Evolutionary conservation across 2,329 filamentous ascomycete species (phyloP), one percentile per base, ranked within the genome.

Genomic region (Lecanicillium sp.): DNA sequence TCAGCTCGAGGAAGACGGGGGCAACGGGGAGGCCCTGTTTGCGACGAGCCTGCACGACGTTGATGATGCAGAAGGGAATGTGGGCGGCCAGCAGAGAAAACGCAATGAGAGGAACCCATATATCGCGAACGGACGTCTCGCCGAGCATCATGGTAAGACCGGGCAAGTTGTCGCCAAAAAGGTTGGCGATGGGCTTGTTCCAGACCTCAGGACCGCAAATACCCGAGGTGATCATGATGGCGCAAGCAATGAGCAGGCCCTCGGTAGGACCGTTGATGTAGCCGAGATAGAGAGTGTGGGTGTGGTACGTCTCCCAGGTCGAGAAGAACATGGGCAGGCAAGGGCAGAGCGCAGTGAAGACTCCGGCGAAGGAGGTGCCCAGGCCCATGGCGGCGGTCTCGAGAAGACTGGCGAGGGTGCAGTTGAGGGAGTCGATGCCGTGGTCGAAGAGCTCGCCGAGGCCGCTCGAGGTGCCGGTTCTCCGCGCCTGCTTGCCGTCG

Each of bases 251-350:
- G 44, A 97, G 83, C 27, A 98, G 74, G 17, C 93, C 93, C 72
- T 98, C 93, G 27, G 93, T 98, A 2, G 93, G 93, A 1, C 93
- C 93, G 65, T 98, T 98, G 78, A 98, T 86, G 64, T 91, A 89
- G 48, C 93, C 93, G 11, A 98, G 81, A 67, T 95, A 98, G 5
- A 98, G 74, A 0, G 93, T 97, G 66, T 98, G 93, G 5, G 93
- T 96, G 69, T 98, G 93, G 66, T 96, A 98, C 1, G 93, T 98
- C 70, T 98, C 93, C 93, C 93, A 98, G 2, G 93, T 98, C 3
- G 91, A 96, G 71, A 98, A 96, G 75, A 95, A 98, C 93, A 98
- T 98, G 51, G 93, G 88, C 37, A 98, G 72, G 58, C 90, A 94
- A 2, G 93, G 93, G 52, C 91, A 83, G 36, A 98, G 73, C 2